Evolutionary conservation across 192 early-diverging fungal genomes (phyloP), one percentile per base, ranked within the genome.

Genomic region (Linderina pennispora): DNA sequence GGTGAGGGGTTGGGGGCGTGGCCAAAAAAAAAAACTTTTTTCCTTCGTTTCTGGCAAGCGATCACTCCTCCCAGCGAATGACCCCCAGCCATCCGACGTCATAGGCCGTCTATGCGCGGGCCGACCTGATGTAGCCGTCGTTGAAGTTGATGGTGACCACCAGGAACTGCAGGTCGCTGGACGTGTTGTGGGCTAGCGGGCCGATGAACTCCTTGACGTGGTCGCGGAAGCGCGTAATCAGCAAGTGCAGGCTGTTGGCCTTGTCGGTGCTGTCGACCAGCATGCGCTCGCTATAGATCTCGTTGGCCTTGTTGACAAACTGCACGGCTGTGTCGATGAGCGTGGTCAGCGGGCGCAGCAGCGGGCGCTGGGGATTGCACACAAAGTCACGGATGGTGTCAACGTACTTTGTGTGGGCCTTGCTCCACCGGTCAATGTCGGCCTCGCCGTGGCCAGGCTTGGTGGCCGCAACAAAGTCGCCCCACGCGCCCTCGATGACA

Each of bases 401-500:
- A 17, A 95, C 62, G 45, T 92, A 98, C 37, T 71, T 65, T 25
- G 74, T 76, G 50, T 98, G 92, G 6, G 82, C 86, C 21, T 79
- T 77, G 24, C 91, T 91, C 43, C 94, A 63, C 8, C 60, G 62
- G 67, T 98, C 90, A 13, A 95, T 64, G 53, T 91, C 90, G 7
- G 78, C 79, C 11, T 74, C 78, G 72, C 48, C 15, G 85, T 70
- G 14, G 66, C 70, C 19, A 55, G 24, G 13, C 23, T 48, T 48
- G 24, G 59, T 52, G 24, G 50, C 17, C 16, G 48, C 48, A 1
- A 77, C 48, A 14, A 98, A 76, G 57, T 84, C 79, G 21, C 81
- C 83, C 94, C 94, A 98, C 0, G 90, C 87, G 39, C 83, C 84
- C 67, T 93, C 92, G 20, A 98, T 57, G 36, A 89, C 89, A 62